Percentiles rank a stretch among this genome's conserved stretches.
phyloP scores from a whole-genome alignment of 495 filamentous ascomycete species.

The Cryomyces minteri region DNA sequence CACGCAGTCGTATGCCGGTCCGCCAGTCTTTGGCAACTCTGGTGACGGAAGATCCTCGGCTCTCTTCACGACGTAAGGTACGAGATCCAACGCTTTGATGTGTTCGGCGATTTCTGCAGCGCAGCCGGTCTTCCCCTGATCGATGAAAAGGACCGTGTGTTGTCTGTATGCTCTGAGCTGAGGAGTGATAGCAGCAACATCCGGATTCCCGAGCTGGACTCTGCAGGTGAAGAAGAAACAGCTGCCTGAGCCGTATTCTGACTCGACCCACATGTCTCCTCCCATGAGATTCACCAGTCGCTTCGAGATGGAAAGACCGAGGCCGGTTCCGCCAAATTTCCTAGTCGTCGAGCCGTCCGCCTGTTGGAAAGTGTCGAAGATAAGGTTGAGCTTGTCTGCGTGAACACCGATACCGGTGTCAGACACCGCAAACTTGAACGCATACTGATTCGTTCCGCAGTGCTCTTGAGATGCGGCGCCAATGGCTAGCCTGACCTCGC shows the following conservation, averaged over 20 bases:
- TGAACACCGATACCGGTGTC: constrained; percentile 98
- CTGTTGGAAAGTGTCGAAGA: constrained; percentile 99
- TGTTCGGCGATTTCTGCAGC: constrained; percentile 62
- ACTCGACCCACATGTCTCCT: constrained; percentile 93
- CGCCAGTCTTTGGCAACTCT: constrained; percentile 35
- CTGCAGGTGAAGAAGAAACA: constrained; percentile 96
- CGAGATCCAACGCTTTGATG: constrained; percentile 60
- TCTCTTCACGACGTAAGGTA: constrained; percentile 63
- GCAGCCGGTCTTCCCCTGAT: constrained; percentile 65
- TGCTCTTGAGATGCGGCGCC: constrained; percentile 51
- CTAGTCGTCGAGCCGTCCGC: constrained; percentile 95
- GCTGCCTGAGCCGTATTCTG: constrained; percentile 80
- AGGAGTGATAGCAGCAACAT: constrained; percentile 61
- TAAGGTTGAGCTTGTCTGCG: constrained; percentile 86
- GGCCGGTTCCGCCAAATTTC: constrained; percentile 89
- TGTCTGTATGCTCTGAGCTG: constrained; percentile 78
- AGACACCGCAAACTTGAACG: constrained; percentile 89
- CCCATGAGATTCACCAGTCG: constrained; percentile 94
- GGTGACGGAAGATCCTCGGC: constrained; percentile 34
- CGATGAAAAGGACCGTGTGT: constrained; percentile 89
- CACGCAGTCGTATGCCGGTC: constrained; percentile 76
- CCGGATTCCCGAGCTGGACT: constrained; percentile 69
- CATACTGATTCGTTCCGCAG: constrained; percentile 59
- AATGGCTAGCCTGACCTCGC: constrained; percentile 90
- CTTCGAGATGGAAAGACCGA: constrained; percentile 93